Percentiles rank a stretch among this genome's conserved stretches.
These are phyloP conservation scores for Rutstroemia sydowiana DNA, from an alignment of 2,329 filamentous ascomycete genomes.

Conservation along the genomic window DNA sequence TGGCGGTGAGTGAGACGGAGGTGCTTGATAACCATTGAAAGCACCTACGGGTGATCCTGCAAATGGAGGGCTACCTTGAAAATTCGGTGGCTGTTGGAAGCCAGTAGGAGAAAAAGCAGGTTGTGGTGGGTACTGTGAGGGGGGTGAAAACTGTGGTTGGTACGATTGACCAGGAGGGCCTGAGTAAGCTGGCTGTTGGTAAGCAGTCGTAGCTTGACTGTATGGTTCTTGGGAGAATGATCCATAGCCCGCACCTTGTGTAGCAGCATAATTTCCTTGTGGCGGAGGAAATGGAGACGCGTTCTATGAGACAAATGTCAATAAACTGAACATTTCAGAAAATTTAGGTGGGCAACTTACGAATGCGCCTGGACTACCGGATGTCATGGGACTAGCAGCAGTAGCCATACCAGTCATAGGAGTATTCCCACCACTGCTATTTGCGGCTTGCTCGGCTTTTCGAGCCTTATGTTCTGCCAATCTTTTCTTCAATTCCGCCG, in stretches of 20 bases:
- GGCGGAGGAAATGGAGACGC: slow-evolving; percentile 27
- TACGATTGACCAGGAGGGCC: slow-evolving; percentile 28
- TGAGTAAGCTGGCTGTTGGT: slow-evolving; percentile 35
- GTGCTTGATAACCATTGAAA: slow-evolving; percentile 37
- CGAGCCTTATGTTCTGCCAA: slow-evolving; percentile 70
- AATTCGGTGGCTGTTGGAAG: slow-evolving; percentile 24
- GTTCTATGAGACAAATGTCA: slow-evolving; percentile 24
- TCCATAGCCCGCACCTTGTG: slow-evolving; percentile 30
- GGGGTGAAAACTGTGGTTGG: slow-evolving; percentile 29
- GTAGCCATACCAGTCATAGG: slow-evolving; percentile 33
- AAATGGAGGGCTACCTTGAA: slow-evolving; percentile 8
- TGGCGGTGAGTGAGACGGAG: slow-evolving; percentile 35
- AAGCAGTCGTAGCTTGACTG: slow-evolving; percentile 33
- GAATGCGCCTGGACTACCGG: slow-evolving; percentile 46
- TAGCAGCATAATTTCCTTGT: slow-evolving; percentile 21
- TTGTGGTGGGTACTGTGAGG: slow-evolving; percentile 28
- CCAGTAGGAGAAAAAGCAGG: slow-evolving; percentile 28
- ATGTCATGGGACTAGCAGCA: slow-evolving; percentile 39
- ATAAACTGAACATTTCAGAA: slow-evolving; percentile 11
- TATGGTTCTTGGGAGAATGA: slow-evolving; percentile 31
- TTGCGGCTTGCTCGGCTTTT: slow-evolving; percentile 53
- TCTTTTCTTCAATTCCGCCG: slow-evolving; percentile 73
- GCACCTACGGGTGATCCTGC: slow-evolving; percentile 32
- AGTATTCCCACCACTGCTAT: slow-evolving; percentile 50
- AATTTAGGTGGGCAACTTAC: slow-evolving; percentile 40